These are phyloP conservation scores for Leucaena leucocephala DNA, from an alignment of 306 rosid genomes.

Conservation along the genomic window DNA sequence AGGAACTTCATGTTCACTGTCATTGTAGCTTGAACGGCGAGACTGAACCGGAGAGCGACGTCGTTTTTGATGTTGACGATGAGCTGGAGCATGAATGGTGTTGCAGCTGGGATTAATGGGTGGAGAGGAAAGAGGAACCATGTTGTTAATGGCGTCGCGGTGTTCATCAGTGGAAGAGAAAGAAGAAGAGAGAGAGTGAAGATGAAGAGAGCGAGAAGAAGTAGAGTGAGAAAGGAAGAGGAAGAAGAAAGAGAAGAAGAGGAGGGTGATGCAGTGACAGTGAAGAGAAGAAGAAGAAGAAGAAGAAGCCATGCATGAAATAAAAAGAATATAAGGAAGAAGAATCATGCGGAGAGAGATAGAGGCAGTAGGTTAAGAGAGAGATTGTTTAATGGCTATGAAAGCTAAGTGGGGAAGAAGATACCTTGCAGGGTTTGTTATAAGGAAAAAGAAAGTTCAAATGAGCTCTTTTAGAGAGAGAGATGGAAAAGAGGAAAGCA, in stretches of 20 bases:
- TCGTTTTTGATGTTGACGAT: constrained; percentile 28
- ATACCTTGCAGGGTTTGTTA: constrained; percentile 43
- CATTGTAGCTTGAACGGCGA: constrained; percentile 56
- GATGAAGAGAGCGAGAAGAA: constrained; percentile 5
- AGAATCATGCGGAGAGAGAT: constrained; percentile 37
- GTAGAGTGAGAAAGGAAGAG: constrained; percentile 25
- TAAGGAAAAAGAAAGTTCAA: constrained; percentile 34
- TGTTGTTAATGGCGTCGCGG: constrained; percentile 11
- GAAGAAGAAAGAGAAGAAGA: constrained; percentile 59
- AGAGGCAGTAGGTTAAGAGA: background rate
- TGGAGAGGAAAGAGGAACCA: background rate
- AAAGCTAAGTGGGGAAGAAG: constrained; percentile 15
- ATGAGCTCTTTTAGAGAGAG: constrained; percentile 11
- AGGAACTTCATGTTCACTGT: constrained; percentile 76
- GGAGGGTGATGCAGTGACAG: constrained; percentile 30
- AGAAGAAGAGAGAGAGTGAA: constrained; percentile 7
- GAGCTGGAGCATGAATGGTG: constrained; percentile 25
- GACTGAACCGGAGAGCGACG: constrained; percentile 41
- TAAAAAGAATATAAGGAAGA: background rate
- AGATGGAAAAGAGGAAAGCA: background rate
- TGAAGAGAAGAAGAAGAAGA: constrained; percentile 15
- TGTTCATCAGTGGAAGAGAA: background rate
- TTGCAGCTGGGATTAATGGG: background rate
- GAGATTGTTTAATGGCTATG: no score
- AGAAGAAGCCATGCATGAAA: constrained; percentile 75